A percentile compares a stretch with the other conserved stretches of the same genome.
phyloP scores from a whole-genome alignment of 441 rosid species.

The Syzygium syzygioides region DNA sequence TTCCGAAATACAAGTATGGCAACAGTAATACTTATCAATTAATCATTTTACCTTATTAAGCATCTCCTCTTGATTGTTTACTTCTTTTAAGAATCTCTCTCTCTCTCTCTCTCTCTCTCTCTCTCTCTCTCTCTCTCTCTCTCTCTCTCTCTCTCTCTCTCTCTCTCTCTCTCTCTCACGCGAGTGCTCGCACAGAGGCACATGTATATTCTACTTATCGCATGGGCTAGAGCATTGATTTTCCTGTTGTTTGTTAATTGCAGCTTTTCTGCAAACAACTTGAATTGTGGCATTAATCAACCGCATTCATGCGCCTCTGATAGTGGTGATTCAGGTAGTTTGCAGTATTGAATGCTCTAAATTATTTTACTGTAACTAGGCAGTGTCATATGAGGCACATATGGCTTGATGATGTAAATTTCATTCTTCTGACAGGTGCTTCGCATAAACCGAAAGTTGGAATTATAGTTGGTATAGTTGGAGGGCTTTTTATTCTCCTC shows the following conservation, averaged over 20 bases:
- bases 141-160: not conserved
- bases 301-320: slow-evolving; percentile 50
- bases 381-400: not conserved
- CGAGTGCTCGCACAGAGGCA: not conserved
- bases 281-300: slow-evolving; percentile 50
- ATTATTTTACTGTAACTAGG: not conserved
- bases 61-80: not conserved
- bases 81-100: not conserved
- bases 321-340: slow-evolving; percentile 47
- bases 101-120: not conserved
- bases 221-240: not conserved
- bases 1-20: slow-evolving; percentile 72
- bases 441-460: slow-evolving; percentile 70
- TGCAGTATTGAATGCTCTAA: not conserved
- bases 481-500: slow-evolving; percentile 44
- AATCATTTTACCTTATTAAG: slow-evolving; percentile 7
- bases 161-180: fast-evolving
- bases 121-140: not conserved
- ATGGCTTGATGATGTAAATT: not conserved
- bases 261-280: slow-evolving; percentile 75
- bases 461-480: slow-evolving; percentile 64
- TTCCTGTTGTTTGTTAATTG: slow-evolving; percentile 1
- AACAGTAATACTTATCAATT: not conserved
- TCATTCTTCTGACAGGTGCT: slow-evolving; percentile 36
- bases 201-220: not conserved